Percentiles rank a stretch among this genome's conserved stretches.
Conservation (phyloP, 495 filamentous ascomycete genomes). For the Saxophila tyrrhenica region DNA sequence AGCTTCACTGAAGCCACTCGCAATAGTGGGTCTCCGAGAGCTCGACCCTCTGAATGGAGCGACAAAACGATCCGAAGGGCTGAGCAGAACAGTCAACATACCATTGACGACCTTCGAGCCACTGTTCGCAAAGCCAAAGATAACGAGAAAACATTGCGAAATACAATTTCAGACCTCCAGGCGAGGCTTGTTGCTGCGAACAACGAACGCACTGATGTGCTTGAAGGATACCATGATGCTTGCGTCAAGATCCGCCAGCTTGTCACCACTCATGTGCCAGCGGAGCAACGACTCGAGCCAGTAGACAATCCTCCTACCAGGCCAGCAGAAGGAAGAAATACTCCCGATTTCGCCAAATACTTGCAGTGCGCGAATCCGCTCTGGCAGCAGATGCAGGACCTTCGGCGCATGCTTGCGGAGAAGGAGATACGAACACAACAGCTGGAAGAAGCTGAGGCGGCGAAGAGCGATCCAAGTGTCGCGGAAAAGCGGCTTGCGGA, state of each 20-base stretch:
- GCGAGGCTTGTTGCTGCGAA: constrained; percentile 14
- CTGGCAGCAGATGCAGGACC: not conserved
- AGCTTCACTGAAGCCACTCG: too few relatives aligned
- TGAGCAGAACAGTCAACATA: not conserved
- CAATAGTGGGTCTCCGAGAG: too few relatives aligned
- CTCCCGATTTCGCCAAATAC: not conserved
- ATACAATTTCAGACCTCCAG: constrained; percentile 11
- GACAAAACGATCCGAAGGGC: not conserved
- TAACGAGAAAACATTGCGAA: constrained; percentile 9
- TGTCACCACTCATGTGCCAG: constrained; percentile 1
- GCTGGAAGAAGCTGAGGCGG: not conserved
- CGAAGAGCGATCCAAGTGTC: not conserved
- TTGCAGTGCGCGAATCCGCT: not conserved
- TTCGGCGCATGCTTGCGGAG: not conserved
- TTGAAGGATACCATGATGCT: constrained; percentile 18
- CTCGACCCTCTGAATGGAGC: too few relatives aligned
- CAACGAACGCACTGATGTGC: constrained; percentile 16
- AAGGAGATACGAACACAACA: not conserved
- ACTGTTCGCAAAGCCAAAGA: constrained; percentile 11
- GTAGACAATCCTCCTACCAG: too few relatives aligned
- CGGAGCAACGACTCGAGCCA: not conserved
- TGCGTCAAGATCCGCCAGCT: constrained; percentile 6
- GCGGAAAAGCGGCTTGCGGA: not conserved
- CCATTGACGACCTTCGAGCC: not conserved
- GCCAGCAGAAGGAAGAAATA: too few relatives aligned